phyloP scores from a whole-genome alignment of 495 filamentous ascomycete genomes.

The Penicillium lividum region DNA sequence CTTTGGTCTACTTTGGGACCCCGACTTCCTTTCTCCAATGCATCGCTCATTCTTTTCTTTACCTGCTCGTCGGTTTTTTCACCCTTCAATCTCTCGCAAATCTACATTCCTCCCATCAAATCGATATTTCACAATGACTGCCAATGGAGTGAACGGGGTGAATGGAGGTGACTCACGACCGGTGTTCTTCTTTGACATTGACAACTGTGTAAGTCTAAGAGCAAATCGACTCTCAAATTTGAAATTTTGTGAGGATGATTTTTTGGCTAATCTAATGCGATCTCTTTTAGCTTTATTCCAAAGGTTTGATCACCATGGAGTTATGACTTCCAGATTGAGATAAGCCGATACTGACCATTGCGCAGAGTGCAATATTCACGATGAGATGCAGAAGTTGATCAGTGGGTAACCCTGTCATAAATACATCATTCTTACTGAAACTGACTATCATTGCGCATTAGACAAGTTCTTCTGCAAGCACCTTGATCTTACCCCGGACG shows the following conservation, averaged over 20 bases:
- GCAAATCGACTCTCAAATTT: neutral
- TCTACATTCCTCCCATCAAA: conserved; percentile 2
- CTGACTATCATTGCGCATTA: conserved; percentile 15
- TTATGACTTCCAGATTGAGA: neutral
- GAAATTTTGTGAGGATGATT: neutral
- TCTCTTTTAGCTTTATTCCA: conserved; percentile 51
- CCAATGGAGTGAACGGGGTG: conserved; percentile 21
- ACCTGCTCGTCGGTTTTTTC: conserved; percentile 10
- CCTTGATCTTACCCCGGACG: conserved; percentile 67
- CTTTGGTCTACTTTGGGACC: conserved; percentile 2
- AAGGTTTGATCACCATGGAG: conserved; percentile 33
- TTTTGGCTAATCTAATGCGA: conserved; percentile 13
- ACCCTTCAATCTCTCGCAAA: conserved; percentile 9
- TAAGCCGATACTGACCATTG: conserved; percentile 9
- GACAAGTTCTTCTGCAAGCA: conserved; percentile 82
- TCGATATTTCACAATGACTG: conserved; percentile 23
- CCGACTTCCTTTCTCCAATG: conserved; percentile 14
- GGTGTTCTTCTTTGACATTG: conserved; percentile 91
- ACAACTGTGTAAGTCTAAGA: conserved; percentile 76
- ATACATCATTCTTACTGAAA: neutral
- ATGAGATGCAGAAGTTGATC: conserved; percentile 72
- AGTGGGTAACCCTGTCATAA: conserved; percentile 31
- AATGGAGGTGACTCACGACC: conserved; percentile 45
- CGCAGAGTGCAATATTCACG: conserved; percentile 66
- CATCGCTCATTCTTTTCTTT: conserved; percentile 16